Base-by-base conservation (phyloP, 441 rosid species). In the Jatropha podagrica region DNA sequence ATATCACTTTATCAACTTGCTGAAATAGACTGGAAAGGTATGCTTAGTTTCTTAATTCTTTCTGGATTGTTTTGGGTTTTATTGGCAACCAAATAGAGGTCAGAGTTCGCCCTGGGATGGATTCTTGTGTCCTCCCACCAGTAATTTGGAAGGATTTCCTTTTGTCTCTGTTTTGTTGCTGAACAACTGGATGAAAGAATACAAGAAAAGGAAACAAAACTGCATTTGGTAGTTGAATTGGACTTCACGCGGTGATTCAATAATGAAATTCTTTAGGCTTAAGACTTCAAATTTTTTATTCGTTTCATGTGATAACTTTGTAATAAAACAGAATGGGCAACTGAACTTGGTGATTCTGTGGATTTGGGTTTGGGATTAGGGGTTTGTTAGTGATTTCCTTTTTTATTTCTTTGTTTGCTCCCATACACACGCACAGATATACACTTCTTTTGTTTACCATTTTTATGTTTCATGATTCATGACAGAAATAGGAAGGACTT, bases 401-500 rank as follows among this genome's bases (percentile, higher is more conserved):
- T 40, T 75, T 46, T n/a, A 14, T 67, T 46, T 49, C 64, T 55
- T 12, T 23, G 23, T 58, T 49, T 51, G 17, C 51, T 23, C 40
- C n/a, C 4, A 8, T 42, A 42, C 46, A 42, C 46, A 42, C 9
- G 9, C 46, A 42, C 6, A 42, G 7, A 51, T 51, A 14, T 51
- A 51, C 5, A 14, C 18, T 3, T 52, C 0, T 55, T 55, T 26
- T 26, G 11, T 4, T 54, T 46, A 62, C 63, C 63, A 42, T 74
- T 60, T 15, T 68, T 41, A 32, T 74, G 71, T 52, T 70, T 64
- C 59, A 64, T 15, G 64, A 64, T 48, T 66, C 46, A 15, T 67
- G 72, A 59, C 81, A 65, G 75, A 67, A 13, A 59, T 62, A 52
- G 75, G 74, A 71, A 69, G 56, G 18, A 42, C 14, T 54, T 55